phyloP scores from a whole-genome alignment of 192 early-diverging fungal genomes.

The Helicostylum pulchrum region DNA sequence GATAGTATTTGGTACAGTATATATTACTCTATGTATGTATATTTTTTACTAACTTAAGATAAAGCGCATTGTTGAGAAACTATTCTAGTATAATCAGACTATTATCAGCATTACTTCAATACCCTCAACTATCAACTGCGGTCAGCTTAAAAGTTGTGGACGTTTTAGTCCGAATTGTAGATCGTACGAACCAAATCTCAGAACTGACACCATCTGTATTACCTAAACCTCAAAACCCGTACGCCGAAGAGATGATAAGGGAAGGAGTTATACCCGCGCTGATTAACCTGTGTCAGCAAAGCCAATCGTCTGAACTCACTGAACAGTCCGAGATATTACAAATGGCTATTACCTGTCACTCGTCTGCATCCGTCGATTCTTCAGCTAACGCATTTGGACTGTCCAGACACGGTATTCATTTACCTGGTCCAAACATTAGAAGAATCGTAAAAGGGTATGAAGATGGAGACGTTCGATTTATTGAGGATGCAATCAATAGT shows the following conservation, averaged over 20 bases:
- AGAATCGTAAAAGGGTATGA: conserved; percentile 8
- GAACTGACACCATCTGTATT: background rate
- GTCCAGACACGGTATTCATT: background rate
- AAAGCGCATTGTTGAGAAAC: conserved; percentile 15
- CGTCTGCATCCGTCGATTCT: background rate
- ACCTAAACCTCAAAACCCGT: background rate
- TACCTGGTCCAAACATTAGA: background rate
- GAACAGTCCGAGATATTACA: conserved; percentile 1
- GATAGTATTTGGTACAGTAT: conserved; percentile 15
- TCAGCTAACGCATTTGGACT: conserved; percentile 2
- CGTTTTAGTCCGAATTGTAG: background rate
- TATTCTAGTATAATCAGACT: conserved; percentile 4
- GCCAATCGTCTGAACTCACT: background rate
- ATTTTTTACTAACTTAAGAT: no score
- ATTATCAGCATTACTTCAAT: conserved; percentile 16
- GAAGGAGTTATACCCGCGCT: conserved; percentile 9
- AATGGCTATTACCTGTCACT: background rate
- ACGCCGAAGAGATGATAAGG: conserved; percentile 3
- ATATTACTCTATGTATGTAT: background rate
- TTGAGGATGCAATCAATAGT: conserved; percentile 3
- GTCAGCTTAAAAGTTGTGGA: background rate
- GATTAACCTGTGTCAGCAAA: background rate
- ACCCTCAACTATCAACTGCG: background rate
- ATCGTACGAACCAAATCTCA: conserved; percentile 1
- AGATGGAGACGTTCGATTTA: conserved; percentile 11